Conservation (phyloP, 352 stramenopile species). For the Peronospora belbahrii region DNA sequence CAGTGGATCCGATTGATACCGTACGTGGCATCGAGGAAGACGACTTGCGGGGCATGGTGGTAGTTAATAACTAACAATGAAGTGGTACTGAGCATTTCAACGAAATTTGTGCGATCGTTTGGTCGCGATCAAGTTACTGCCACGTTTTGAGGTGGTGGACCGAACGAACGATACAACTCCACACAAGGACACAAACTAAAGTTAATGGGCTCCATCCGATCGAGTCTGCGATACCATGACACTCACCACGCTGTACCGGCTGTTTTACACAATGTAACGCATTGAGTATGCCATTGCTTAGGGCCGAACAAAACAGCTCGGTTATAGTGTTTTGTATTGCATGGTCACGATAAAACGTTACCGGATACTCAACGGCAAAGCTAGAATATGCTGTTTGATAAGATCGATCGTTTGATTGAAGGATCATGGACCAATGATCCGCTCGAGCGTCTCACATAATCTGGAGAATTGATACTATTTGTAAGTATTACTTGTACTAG, state of each 20-base stretch:
- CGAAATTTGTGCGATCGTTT: slow-evolving; percentile 13
- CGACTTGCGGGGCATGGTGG: slow-evolving; percentile 25
- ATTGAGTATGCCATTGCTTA: slow-evolving; percentile 11
- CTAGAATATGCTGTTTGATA: slow-evolving; percentile 14
- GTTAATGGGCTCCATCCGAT: slow-evolving; percentile 15
- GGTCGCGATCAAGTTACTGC: slow-evolving; percentile 10
- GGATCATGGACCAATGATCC: slow-evolving; percentile 15
- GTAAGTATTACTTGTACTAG: no score
- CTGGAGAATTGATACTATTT: no score
- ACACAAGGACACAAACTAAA: no score
- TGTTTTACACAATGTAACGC: slow-evolving; percentile 15
- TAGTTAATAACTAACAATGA: slow-evolving; percentile 21
- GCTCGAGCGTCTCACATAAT: no score
- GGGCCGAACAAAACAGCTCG: background rate
- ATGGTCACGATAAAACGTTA: background rate
- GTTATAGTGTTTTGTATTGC: slow-evolving; percentile 2
- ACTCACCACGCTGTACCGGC: no score
- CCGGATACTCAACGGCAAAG: background rate
- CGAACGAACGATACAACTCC: slow-evolving; percentile 12
- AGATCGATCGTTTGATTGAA: slow-evolving; percentile 20
- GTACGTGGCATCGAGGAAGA: slow-evolving; percentile 17
- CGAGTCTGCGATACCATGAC: slow-evolving; percentile 9
- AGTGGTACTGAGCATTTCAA: no score
- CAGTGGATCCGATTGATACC: slow-evolving; percentile 12
- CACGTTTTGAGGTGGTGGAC: slow-evolving; percentile 8